Conservation (phyloP, 1,139 yeast species). For the Geotrichum klebahnii region DNA sequence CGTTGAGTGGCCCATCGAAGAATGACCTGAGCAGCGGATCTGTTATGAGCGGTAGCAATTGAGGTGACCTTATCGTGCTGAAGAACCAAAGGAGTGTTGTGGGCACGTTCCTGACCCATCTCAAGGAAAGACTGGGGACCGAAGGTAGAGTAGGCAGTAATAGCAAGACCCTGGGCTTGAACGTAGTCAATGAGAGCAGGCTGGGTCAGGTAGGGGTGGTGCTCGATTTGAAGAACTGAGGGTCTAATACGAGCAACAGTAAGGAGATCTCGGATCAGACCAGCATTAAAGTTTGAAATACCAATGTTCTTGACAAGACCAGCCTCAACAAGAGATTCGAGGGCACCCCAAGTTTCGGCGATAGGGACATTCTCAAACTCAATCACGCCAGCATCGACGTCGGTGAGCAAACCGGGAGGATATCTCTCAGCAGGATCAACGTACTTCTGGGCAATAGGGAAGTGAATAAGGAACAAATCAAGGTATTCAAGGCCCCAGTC, state of each 20-base stretch:
- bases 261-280: conserved; percentile 66
- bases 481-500: conserved; percentile 59
- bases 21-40: conserved; percentile 58
- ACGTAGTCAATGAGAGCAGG: conserved; percentile 60
- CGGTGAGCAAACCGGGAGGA: conserved; percentile 66
- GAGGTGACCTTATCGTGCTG: conserved; percentile 47
- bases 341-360: conserved; percentile 72
- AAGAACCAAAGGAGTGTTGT: conserved; percentile 54
- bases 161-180: conserved; percentile 57
- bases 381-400: conserved; percentile 49
- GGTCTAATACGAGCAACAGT: conserved; percentile 72
- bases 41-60: conserved; percentile 52
- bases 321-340: conserved; percentile 55
- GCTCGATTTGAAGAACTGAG: conserved; percentile 82
- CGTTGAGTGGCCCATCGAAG: conserved; percentile 71
- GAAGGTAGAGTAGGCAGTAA: conserved; percentile 76
- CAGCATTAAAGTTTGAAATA: conserved; percentile 77
- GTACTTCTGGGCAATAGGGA: conserved; percentile 54
- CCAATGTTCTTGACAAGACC: conserved; percentile 78
- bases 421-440: conserved; percentile 58
- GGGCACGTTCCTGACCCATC: conserved; percentile 48
- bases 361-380: conserved; percentile 67
- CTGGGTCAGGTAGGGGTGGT: conserved; percentile 88
- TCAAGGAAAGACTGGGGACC: conserved; percentile 62
- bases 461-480: conserved; percentile 61